A percentile compares a stretch with the other conserved stretches of the same genome.
Conservation (phyloP, 768 basidiomycete species). For the Tricholoma terreum region DNA sequence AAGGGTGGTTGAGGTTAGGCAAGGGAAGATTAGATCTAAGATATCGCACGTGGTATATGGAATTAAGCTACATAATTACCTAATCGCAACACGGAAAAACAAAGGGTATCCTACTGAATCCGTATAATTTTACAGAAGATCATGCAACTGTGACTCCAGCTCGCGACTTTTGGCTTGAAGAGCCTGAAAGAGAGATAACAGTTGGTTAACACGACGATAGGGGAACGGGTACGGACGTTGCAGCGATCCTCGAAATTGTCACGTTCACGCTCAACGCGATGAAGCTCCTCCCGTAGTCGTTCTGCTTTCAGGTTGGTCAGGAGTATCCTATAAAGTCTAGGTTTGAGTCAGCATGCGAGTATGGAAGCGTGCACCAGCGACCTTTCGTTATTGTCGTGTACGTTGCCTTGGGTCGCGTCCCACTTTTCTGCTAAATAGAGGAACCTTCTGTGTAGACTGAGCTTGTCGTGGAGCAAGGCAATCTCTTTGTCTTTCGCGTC, state of each 20-base stretch:
- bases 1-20: too few species aligned
- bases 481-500: slow-evolving; percentile 20
- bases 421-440: slow-evolving; percentile 10
- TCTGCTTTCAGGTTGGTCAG: slow-evolving; percentile 16
- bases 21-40: slow-evolving; percentile 37
- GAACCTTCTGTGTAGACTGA: slow-evolving; percentile 6
- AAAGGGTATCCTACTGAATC: too few species aligned
- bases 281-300: slow-evolving; percentile 12
- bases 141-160: slow-evolving; percentile 24
- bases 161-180: slow-evolving; percentile 11
- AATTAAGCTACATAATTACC: slow-evolving; percentile 8
- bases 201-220: slow-evolving; percentile 6
- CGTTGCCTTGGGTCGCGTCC: slow-evolving; percentile 5
- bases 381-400: slow-evolving; percentile 9
- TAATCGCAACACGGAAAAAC: slow-evolving; percentile 6
- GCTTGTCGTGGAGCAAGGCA: slow-evolving; percentile 16
- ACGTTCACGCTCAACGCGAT: slow-evolving; percentile 6
- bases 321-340: background rate
- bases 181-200: slow-evolving; percentile 16
- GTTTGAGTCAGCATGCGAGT: background rate
- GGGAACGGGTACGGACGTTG: slow-evolving; percentile 12
- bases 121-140: slow-evolving; percentile 1
- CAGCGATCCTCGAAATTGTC: slow-evolving; percentile 15
- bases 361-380: background rate
- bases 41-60: slow-evolving; percentile 24